Evolutionary conservation across 257 asterid genomes (phyloP), one percentile per base, ranked within the genome.

Genomic region (Thymus quinquecostatus): DNA sequence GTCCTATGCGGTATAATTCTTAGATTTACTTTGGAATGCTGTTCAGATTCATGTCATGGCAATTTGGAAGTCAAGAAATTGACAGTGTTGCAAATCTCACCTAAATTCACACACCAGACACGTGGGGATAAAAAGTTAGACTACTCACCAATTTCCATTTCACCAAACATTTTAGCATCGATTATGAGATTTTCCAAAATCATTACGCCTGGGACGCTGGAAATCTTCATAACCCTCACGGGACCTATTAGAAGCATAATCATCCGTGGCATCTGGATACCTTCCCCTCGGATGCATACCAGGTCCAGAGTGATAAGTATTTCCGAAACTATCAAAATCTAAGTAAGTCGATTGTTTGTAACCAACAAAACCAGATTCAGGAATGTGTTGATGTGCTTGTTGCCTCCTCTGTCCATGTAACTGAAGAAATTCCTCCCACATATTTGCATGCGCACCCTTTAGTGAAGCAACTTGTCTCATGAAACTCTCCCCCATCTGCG

Each of bases 341-440:
- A 74, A 79, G 77, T 78, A 87, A 62, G 71, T 70, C 6, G 78
- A 59, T 69, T 84, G 93, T 61, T 83, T 86, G 71, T 89, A 86
- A 60, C 84, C 86, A 68, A 83, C 77, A 69, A 82, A 83, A 10
- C 82, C 95, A 62, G 97, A 78, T 65, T 87, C 66, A 8, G 94
- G 60, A 55, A 84, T 47, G 41, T 76, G 80, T 10, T 74, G 93
- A 21, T 71, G 80, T 73, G 86, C 79, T 78, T 75, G 88, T 70
- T 87, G 96, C 82, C 85, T 83, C 81, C 87, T 83, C 62, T 74
- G 96, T 71, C 77, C 86, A 79, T 95, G 91, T 60, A 49, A 74
- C 64, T 77, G 96, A 81, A 95, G 89, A 82, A 95, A 89, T 80
- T 87, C 97, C 65, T 86, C 96, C 96, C 97, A 86, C 80, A 88